phyloP scores from a whole-genome alignment of 345 rosid genomes.

The Isatis tinctoria region DNA sequence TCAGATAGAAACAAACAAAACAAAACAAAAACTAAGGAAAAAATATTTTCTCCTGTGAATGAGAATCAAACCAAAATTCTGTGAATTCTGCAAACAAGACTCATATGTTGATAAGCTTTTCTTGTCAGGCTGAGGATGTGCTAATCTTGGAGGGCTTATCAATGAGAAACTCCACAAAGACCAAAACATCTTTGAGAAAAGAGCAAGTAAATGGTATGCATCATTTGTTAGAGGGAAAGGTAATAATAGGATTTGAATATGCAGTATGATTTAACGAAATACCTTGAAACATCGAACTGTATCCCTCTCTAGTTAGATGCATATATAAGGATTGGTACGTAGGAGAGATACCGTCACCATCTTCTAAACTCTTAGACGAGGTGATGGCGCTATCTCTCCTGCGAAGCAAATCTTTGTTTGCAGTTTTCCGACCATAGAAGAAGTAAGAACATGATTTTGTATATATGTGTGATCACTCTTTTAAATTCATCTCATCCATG shows the following conservation, averaged over 20 bases:
- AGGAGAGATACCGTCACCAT: slow-evolving; percentile 44
- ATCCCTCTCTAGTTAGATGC: slow-evolving; percentile 6
- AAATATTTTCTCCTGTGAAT: neutral
- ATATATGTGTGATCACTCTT: neutral
- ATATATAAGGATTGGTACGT: slow-evolving; percentile 33
- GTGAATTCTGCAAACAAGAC: neutral
- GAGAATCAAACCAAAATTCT: neutral
- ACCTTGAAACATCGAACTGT: neutral
- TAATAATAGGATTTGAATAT: neutral
- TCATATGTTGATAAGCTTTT: neutral
- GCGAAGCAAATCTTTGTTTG: slow-evolving; percentile 38
- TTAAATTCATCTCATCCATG: neutral
- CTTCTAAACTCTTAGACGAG: neutral
- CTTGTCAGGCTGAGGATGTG: neutral
- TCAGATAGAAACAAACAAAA: neutral
- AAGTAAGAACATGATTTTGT: slow-evolving; percentile 8
- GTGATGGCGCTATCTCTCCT: slow-evolving; percentile 54
- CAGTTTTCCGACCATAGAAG: slow-evolving; percentile 6
- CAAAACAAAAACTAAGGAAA: neutral
- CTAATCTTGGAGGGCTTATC: neutral
- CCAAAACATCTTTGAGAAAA: neutral
- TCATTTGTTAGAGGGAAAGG: neutral
- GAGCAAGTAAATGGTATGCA: neutral
- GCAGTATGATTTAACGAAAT: neutral
- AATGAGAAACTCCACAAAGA: neutral